Evolutionary conservation across 2,329 filamentous ascomycete genomes (phyloP).

Genomic region (Colletotrichum orbiculare): DNA sequence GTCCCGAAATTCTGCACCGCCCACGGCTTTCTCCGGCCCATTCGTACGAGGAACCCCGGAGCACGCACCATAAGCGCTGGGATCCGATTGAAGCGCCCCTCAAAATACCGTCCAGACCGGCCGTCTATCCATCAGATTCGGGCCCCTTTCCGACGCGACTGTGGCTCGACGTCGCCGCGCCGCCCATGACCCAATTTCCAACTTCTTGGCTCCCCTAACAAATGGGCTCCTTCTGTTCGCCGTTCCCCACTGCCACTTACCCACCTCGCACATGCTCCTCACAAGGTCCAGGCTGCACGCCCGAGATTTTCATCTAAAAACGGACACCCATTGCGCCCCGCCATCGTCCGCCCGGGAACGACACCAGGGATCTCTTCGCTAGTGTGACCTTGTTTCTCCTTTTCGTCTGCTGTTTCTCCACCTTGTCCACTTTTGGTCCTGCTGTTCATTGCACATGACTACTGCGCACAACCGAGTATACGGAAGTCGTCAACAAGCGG

Average conservation of each 20-base stretch:
- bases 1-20: too few species aligned
- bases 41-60: constrained; percentile 6
- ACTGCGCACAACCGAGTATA: too few species aligned
- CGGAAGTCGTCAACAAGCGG: too few species aligned
- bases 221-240: not conserved
- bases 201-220: constrained; percentile 21
- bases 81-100: constrained; percentile 5
- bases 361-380: constrained; percentile 21
- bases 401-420: not conserved
- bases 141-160: constrained; percentile 11
- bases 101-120: constrained; percentile 12
- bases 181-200: constrained; percentile 26
- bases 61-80: not conserved
- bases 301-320: constrained; percentile 24
- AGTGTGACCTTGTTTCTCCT: constrained; percentile 6
- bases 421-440: not conserved
- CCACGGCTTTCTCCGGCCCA: constrained; percentile 7
- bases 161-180: constrained; percentile 24
- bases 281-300: constrained; percentile 7
- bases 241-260: constrained; percentile 22
- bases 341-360: constrained; percentile 20
- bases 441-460: not conserved
- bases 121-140: not conserved
- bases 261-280: not conserved
- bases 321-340: constrained; percentile 1